Base-by-base conservation (phyloP, 2,329 filamentous ascomycete genomes). In the Celoporthe dispersa region DNA sequence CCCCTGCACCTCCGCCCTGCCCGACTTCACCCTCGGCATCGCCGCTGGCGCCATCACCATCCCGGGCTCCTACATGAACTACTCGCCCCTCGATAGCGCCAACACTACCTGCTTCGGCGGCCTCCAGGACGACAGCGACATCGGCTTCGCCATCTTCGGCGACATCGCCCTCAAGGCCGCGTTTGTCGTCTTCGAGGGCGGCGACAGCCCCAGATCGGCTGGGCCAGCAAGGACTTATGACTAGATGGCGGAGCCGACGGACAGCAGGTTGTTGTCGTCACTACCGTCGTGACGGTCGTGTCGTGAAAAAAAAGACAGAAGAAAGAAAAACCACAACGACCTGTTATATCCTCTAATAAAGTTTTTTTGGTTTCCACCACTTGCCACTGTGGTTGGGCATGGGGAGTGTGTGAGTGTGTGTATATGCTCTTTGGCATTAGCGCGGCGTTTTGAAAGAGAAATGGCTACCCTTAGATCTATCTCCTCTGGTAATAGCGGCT, bases 11-110 rank as follows among this genome's bases (percentile, higher is more conserved):
- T 67, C 76, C 7, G 66, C 70, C 2, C 70, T 81, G 28, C 80
- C 81, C 0, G 75, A 80, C 75, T 77, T 83, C 63, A 74, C 73
- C 28, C 73, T 83, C 63, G 80, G 79, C 72, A 74, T 82, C 67
- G 81, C 78, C 53, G 59, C 59, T 16, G 62, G 70, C 33, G 77
- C 75, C 64, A 77, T 78, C 19, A 78, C 76, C 39, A 77, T 83
- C 39, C 79, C 79, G 25, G 80, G 80, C 66, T 75, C 66, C 61
- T 81, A 79, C 71, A 79, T 82, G 68, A 81, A 81, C 74, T 82
- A 79, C 68, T 75, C 73, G 11, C 73, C 74, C 41, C 67, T 73
- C 33, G 72, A 74, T 60, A 72, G 70, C 19, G 68, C 73, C n/a
- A 60, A 75, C 72, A 62, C 70, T 22, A 63, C 67, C 28, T 82